A percentile compares a stretch with the other conserved stretches of the same genome.
Conservation (phyloP, 2,329 filamentous ascomycete genomes). For the Diaporthe amygdali region DNA sequence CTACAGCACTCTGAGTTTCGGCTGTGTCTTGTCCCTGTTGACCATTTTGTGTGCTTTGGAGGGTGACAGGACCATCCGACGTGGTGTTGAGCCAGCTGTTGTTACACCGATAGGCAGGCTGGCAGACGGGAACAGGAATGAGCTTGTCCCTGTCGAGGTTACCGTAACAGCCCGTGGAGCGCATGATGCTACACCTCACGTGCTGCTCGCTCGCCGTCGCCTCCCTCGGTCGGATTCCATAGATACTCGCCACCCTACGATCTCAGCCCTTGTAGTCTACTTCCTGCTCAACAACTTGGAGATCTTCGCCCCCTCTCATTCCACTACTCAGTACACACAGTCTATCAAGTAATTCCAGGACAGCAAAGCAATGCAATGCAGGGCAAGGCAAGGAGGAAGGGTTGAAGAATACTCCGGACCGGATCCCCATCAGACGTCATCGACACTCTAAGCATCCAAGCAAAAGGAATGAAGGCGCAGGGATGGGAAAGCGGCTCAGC, state of each 20-base stretch:
- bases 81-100: too few relatives aligned
- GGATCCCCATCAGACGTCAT: conserved; percentile 11
- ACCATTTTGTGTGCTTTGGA: too few relatives aligned
- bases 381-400: background rate
- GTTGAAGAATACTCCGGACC: background rate
- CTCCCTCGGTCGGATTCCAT: too few relatives aligned
- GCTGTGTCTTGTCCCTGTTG: too few relatives aligned
- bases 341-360: background rate
- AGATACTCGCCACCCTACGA: background rate
- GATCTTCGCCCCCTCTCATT: background rate
- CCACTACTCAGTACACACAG: background rate
- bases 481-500: background rate
- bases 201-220: too few relatives aligned
- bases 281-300: background rate
- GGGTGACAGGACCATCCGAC: too few relatives aligned
- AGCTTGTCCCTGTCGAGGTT: too few relatives aligned
- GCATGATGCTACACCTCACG: conserved; percentile 5
- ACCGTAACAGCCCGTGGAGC: too few relatives aligned
- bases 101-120: too few relatives aligned
- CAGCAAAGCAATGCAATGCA: background rate
- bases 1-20: too few relatives aligned
- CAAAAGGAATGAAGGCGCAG: background rate
- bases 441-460: background rate
- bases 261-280: background rate
- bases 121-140: too few relatives aligned